Percentiles rank a stretch among this genome's conserved stretches.
Evolutionary conservation across 768 basidiomycete genomes (phyloP).

Genomic region (Imleria badia): DNA sequence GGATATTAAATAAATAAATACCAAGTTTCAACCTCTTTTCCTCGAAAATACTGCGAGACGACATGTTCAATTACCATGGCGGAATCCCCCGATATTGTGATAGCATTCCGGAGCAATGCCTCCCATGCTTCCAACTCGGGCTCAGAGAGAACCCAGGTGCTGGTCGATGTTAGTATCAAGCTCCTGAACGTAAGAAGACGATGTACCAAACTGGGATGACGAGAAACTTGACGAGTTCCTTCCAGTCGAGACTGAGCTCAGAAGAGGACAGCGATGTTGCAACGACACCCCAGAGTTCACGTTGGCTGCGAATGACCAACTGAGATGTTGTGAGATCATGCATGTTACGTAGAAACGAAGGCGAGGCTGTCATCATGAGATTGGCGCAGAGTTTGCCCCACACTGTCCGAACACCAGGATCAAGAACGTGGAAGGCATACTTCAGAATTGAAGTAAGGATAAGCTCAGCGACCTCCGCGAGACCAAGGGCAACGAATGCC

Average conservation of each 20-base stretch:
- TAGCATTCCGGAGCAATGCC: constrained; percentile 32
- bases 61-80: constrained; percentile 15
- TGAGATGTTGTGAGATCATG: constrained; percentile 28
- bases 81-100: constrained; percentile 19
- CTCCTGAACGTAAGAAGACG: not conserved
- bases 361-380: constrained; percentile 43
- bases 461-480: constrained; percentile 44
- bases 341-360: constrained; percentile 39
- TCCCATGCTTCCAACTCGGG: constrained; percentile 46
- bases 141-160: constrained; percentile 46
- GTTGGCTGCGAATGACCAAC: constrained; percentile 20
- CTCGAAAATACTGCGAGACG: constrained; percentile 11
- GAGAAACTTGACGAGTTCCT: constrained; percentile 45
- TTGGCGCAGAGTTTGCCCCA: constrained; percentile 54
- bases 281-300: constrained; percentile 49
- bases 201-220: constrained; percentile 48
- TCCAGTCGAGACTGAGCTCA: constrained; percentile 35
- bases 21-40: constrained; percentile 22
- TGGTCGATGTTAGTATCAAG: constrained; percentile 21
- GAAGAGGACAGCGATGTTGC: constrained; percentile 35
- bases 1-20: constrained; percentile 4
- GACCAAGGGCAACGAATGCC: constrained; percentile 42
- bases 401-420: constrained; percentile 36
- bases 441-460: constrained; percentile 49
- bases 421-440: constrained; percentile 39